phyloP scores from a whole-genome alignment of 257 asterid species.

The Striga asiatica region DNA sequence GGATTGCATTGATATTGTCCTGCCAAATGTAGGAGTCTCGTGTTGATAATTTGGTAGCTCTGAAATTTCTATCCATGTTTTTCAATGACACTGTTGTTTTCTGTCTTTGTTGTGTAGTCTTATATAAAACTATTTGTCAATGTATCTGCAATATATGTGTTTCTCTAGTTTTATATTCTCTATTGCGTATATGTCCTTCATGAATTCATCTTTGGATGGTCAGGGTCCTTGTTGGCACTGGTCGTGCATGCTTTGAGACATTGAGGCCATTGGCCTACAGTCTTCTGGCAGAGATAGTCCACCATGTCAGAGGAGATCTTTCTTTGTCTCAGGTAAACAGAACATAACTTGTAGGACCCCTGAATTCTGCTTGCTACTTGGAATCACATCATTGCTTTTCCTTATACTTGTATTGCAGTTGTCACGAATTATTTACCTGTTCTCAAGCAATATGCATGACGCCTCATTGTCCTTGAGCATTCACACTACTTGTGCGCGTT shows the following conservation, averaged over 20 bases:
- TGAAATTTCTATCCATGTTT: neutral
- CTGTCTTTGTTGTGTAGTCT: conserved; percentile 10
- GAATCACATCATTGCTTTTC: conserved; percentile 8
- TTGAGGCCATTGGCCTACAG: conserved; percentile 98
- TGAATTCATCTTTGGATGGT: conserved; percentile 14
- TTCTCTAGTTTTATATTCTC: conserved; percentile 7
- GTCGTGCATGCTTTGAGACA: conserved; percentile 96
- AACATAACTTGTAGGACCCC: neutral
- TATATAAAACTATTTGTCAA: neutral
- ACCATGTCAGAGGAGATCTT: conserved; percentile 93
- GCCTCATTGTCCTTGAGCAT: conserved; percentile 93
- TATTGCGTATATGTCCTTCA: conserved; percentile 11
- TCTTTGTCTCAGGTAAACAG: conserved; percentile 78
- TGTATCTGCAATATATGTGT: neutral
- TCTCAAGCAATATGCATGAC: conserved; percentile 99
- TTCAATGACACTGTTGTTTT: neutral
- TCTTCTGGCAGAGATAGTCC: conserved; percentile 97
- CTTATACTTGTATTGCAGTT: conserved; percentile 45
- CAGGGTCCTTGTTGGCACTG: conserved; percentile 99
- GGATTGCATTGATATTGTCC: conserved; percentile 7
- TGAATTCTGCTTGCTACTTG: conserved; percentile 6
- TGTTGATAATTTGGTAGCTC: conserved; percentile 10
- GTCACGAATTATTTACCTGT: conserved; percentile 89
- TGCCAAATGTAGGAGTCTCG: conserved; percentile 4
- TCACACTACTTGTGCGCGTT: conserved; percentile 98